Base-by-base conservation (phyloP, 495 filamentous ascomycete genomes). In the Cenococcum geophilum region DNA sequence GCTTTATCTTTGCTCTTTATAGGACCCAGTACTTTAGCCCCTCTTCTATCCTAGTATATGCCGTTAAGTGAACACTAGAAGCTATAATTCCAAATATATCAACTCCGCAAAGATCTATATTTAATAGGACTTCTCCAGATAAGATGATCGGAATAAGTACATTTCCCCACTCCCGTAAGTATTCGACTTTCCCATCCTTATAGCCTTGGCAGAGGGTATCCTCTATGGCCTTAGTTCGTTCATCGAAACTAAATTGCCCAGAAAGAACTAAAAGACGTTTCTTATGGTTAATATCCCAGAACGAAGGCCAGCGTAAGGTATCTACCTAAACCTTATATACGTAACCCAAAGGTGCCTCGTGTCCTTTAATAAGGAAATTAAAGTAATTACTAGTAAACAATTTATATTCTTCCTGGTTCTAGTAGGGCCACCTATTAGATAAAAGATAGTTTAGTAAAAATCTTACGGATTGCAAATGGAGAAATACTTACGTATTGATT, bases 21-120 rank as follows among this genome's bases (percentile, higher is more conserved):
- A 76, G 71, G 18, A 85, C 74, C 82, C 83, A 86, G 43, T 83
- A 63, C 34, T 72, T 75, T 48, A 78, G 59, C 42, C 63, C 64
- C 16, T 58, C 60, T 1, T 66, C 59, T 5, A 65, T 65, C 9
- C 57, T 49, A 9, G 64, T 69, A 61, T 81, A 85, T 16, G 74
- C 78, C 0, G 75, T 75, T 57, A 84, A 68, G 48, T 82, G 81
- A 0, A 79, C 79, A 14, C 77, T 80, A 6, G 67, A 70, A 1
- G 72, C 73, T 0, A 75, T 70, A 45, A 84, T 78, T 1, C 82
- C 82, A 57, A 84, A 81, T 0, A 82, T 66, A 16, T 75, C 68
- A 18, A 74, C 73, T 0, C 76, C 76, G 60, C 74, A 76, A 23
- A 80, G 74, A 34, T 83, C 79, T 6, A 83, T 66, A 35, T 73